Evolutionary conservation across 2,329 filamentous ascomycete species (phyloP).

Genomic region (Dactylellina parvicollis): DNA sequence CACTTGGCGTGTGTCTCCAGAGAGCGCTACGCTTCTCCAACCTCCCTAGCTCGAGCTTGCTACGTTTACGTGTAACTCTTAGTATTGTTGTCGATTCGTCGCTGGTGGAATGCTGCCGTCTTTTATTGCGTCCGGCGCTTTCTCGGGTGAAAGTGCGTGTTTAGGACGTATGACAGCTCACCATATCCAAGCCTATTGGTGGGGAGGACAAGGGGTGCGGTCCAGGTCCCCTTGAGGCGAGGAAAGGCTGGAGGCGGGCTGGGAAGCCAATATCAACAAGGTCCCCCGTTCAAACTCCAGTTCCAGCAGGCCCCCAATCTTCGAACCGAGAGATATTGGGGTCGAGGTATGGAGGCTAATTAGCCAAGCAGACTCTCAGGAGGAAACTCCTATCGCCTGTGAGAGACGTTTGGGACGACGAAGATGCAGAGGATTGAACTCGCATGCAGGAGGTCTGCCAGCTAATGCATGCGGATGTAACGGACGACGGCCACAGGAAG

Average conservation of each 20-base stretch:
- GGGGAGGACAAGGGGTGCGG: slow-evolving; percentile 52
- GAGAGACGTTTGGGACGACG: background rate
- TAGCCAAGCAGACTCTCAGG: background rate
- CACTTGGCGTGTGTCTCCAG: slow-evolving; percentile 17
- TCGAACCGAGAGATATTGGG: slow-evolving; percentile 17
- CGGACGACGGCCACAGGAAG: slow-evolving; percentile 24
- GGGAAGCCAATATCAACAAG: slow-evolving; percentile 16
- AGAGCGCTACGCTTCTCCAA: slow-evolving; percentile 33
- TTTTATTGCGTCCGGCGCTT: slow-evolving; percentile 40
- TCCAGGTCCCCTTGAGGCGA: slow-evolving; percentile 46
- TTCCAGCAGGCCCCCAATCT: slow-evolving; percentile 24
- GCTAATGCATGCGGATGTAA: slow-evolving; percentile 51
- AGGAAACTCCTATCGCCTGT: background rate
- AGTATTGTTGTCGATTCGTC: slow-evolving; percentile 40
- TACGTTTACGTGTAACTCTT: slow-evolving; percentile 46
- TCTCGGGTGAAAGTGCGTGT: slow-evolving; percentile 53
- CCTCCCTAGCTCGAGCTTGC: slow-evolving; percentile 34
- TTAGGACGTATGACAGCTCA: slow-evolving; percentile 54
- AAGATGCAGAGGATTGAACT: slow-evolving; percentile 43
- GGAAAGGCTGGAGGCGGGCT: slow-evolving; percentile 23
- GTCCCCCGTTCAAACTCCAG: slow-evolving; percentile 33
- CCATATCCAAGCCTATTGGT: slow-evolving; percentile 53
- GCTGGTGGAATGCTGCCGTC: slow-evolving; percentile 45
- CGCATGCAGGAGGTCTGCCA: slow-evolving; percentile 52
- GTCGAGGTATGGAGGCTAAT: background rate